Evolutionary conservation across 2,329 filamentous ascomycete genomes (phyloP).

Genomic region (Colletotrichum falcatum): DNA sequence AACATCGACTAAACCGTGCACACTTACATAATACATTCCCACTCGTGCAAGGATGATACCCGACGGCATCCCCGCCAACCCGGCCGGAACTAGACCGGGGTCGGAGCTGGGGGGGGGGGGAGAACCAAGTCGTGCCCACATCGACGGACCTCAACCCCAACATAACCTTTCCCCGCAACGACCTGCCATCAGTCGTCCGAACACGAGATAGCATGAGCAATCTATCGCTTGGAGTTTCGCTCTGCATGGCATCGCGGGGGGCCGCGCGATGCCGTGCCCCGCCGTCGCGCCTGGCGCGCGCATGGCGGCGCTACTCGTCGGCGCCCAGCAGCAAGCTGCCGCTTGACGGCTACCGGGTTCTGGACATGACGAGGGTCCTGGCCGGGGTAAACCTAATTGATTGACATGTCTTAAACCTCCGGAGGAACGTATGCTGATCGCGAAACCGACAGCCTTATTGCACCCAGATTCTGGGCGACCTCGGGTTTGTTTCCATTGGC

Average conservation of each 20-base stretch:
- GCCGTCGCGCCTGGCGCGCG: conserved; percentile 10
- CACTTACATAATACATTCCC: conserved; percentile 18
- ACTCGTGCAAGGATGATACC: conserved; percentile 13
- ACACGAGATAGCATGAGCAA: conserved; percentile 4
- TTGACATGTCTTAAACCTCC: neutral
- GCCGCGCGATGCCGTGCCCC: neutral
- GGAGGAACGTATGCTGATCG: too few relatives aligned
- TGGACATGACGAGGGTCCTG: conserved; percentile 97
- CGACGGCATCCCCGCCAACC: conserved; percentile 36
- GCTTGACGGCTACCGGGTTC: conserved; percentile 85
- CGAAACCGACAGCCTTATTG: conserved; percentile 87
- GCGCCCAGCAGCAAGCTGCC: conserved; percentile 62
- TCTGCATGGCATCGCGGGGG: conserved; percentile 1
- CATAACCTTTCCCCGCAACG: conserved; percentile 26
- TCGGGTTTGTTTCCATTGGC: conserved; percentile 75
- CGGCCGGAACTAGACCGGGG: conserved; percentile 38
- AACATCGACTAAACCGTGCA: neutral
- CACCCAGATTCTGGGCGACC: conserved; percentile 94
- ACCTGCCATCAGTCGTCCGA: neutral
- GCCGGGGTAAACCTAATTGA: conserved; percentile 75
- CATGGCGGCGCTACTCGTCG: conserved; percentile 48
- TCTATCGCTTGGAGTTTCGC: neutral
- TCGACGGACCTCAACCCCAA: conserved; percentile 9
- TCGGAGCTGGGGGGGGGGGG: conserved; percentile 25
- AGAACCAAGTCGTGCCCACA: conserved; percentile 1